Conservation (phyloP, 176 grass and related monocot genomes). For the Guadua angustifolia region DNA sequence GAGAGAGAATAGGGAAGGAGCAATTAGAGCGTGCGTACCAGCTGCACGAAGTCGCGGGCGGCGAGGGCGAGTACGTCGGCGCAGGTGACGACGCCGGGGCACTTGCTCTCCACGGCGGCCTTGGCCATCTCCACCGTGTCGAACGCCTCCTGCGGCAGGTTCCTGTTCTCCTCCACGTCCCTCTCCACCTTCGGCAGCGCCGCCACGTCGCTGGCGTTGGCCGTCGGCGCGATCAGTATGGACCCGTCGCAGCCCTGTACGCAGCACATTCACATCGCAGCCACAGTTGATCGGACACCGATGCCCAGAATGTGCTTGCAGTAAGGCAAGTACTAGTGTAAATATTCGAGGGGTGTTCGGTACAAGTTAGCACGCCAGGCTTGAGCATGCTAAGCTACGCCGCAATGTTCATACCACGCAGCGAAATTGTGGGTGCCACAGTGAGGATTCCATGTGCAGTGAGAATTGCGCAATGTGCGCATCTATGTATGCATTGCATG, state of each 20-base stretch:
- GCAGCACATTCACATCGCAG: neutral
- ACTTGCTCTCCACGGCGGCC: constrained; percentile 76
- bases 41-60: constrained; percentile 77
- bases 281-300: neutral
- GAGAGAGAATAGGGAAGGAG: neutral
- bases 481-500: no score
- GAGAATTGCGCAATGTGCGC: neutral
- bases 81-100: constrained; percentile 86
- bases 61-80: constrained; percentile 91
- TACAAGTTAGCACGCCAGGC: neutral
- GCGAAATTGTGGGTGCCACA: neutral
- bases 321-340: neutral
- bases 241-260: constrained; percentile 83
- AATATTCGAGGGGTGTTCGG: neutral
- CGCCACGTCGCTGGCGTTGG: neutral
- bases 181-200: constrained; percentile 61
- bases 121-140: constrained; percentile 83
- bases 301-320: no score
- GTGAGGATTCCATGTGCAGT: neutral
- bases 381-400: neutral
- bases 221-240: constrained; percentile 76
- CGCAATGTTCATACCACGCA: neutral
- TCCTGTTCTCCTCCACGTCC: constrained; percentile 87
- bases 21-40: constrained; percentile 44
- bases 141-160: constrained; percentile 75